phyloP scores from a whole-genome alignment of 768 basidiomycete genomes.

The Lactarius trivialis region DNA sequence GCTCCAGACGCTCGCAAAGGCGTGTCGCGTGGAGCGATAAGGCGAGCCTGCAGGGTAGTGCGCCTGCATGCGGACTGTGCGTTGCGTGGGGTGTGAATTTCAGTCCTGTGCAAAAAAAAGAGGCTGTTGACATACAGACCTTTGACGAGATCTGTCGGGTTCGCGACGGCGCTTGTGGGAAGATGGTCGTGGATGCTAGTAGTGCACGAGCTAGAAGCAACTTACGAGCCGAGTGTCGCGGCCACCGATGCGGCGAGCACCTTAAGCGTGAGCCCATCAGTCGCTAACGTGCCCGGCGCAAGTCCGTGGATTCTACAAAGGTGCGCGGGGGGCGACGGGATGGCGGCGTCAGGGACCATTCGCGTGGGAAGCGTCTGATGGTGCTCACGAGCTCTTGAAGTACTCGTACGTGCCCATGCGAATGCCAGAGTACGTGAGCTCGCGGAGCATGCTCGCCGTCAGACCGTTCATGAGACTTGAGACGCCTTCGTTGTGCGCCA shows the following conservation, averaged over 20 bases:
- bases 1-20: slow-evolving; percentile 29
- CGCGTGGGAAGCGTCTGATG: neutral
- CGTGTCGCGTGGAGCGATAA: slow-evolving; percentile 30
- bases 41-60: slow-evolving; percentile 32
- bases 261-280: slow-evolving; percentile 32
- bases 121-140: slow-evolving; percentile 24
- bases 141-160: slow-evolving; percentile 34
- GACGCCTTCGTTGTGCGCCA: slow-evolving; percentile 31
- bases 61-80: slow-evolving; percentile 34
- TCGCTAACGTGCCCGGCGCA: slow-evolving; percentile 26
- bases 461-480: slow-evolving; percentile 31
- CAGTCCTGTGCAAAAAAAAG: neutral
- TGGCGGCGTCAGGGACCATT: neutral
- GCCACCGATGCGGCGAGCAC: slow-evolving; percentile 31
- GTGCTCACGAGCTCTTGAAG: slow-evolving; percentile 33
- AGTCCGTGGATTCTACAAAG: slow-evolving; percentile 25
- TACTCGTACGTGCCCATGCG: slow-evolving; percentile 34
- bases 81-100: neutral
- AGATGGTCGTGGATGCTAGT: neutral
- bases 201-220: neutral
- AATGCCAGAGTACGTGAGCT: slow-evolving; percentile 33
- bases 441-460: slow-evolving; percentile 33
- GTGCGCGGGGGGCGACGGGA: neutral
- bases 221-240: slow-evolving; percentile 31
- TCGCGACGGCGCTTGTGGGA: slow-evolving; percentile 29